A percentile compares a stretch with the other conserved stretches of the same genome.
Evolutionary conservation across 2,329 filamentous ascomycete species (phyloP).

Genomic region (Elsinoe ampelina): DNA sequence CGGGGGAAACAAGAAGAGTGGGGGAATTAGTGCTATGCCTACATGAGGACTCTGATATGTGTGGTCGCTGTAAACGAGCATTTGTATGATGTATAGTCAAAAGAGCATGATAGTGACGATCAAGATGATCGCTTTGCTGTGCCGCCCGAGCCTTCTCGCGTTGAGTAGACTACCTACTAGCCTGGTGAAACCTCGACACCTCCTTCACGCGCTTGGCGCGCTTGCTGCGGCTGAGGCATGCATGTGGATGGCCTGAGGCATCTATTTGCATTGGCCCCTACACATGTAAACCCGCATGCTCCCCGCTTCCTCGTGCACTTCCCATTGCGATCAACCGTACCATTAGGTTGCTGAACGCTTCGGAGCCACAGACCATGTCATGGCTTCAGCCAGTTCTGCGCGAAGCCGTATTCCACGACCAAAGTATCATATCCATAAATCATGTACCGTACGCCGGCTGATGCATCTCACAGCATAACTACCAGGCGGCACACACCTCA

Average conservation of each 20-base stretch:
- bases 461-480: not conserved
- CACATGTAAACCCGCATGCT: too few relatives aligned
- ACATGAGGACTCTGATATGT: not conserved
- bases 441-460: not conserved
- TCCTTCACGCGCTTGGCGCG: too few relatives aligned
- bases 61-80: not conserved
- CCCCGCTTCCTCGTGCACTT: too few relatives aligned
- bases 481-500: not conserved
- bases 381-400: not conserved
- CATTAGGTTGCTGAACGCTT: too few relatives aligned
- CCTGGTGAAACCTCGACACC: too few relatives aligned
- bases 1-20: not conserved
- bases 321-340: too few relatives aligned
- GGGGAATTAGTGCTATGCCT: conserved; percentile 10
- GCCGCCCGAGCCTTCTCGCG: too few relatives aligned
- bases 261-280: too few relatives aligned
- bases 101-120: not conserved
- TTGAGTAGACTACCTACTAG: too few relatives aligned
- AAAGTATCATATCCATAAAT: not conserved
- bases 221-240: too few relatives aligned
- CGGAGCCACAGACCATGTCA: not conserved
- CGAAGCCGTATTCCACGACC: not conserved
- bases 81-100: not conserved
- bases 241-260: too few relatives aligned
- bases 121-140: not conserved